Evolutionary conservation across 2,329 filamentous ascomycete species (phyloP).

Genomic region (Ambrosiella cleistominuta): DNA sequence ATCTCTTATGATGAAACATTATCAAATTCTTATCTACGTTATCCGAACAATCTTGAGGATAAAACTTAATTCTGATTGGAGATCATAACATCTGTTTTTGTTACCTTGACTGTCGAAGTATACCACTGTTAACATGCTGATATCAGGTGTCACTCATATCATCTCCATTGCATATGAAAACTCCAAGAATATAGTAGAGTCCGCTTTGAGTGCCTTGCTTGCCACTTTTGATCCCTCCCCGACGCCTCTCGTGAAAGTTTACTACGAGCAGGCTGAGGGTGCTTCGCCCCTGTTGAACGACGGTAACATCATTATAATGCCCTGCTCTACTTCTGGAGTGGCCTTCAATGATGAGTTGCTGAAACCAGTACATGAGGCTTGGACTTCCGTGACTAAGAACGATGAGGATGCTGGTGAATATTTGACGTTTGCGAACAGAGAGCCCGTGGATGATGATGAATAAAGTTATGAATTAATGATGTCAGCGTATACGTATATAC

Average conservation of each 20-base stretch:
- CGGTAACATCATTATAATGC: conserved; percentile 35
- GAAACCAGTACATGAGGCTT: conserved; percentile 49
- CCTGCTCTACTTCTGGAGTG: conserved; percentile 43
- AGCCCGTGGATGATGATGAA: conserved; percentile 41
- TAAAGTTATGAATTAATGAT: conserved; percentile 28
- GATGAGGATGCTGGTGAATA: conserved; percentile 36
- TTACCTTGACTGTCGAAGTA: conserved; percentile 8
- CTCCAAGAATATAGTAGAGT: conserved; percentile 23
- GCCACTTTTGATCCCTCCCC: conserved; percentile 13
- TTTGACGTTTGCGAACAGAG: conserved; percentile 62
- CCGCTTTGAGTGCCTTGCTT: conserved; percentile 27
- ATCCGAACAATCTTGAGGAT: conserved; percentile 88
- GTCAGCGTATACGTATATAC: background rate
- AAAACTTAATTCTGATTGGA: conserved; percentile 65
- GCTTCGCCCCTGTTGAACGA: conserved; percentile 18
- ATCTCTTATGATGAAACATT: conserved; percentile 66
- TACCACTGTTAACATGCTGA: conserved; percentile 19
- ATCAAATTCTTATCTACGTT: conserved; percentile 99
- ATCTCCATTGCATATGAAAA: conserved; percentile 21
- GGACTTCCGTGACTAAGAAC: conserved; percentile 43
- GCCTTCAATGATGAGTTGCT: conserved; percentile 58
- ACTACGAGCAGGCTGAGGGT: conserved; percentile 34
- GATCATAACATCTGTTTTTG: conserved; percentile 14
- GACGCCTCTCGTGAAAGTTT: conserved; percentile 31
- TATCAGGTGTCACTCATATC: conserved; percentile 21